Evolutionary conservation across 2,329 filamentous ascomycete species (phyloP).

Genomic region (Diaporthe citri): DNA sequence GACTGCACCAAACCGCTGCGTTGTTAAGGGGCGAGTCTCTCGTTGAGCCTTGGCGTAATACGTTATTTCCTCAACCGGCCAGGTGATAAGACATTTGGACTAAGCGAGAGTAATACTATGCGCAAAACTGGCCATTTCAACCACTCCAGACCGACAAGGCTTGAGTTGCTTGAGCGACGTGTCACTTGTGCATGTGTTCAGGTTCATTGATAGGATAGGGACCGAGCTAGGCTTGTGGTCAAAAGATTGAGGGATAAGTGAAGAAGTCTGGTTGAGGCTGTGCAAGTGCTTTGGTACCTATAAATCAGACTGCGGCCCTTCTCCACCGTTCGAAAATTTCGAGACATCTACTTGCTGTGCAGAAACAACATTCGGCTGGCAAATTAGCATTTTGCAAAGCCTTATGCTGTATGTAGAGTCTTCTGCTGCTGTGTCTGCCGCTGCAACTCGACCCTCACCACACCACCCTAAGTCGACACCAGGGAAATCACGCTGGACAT

Average conservation of each 20-base stretch:
- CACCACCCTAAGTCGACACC: background rate
- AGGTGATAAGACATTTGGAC: background rate
- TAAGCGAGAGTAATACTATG: background rate
- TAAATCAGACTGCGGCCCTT: background rate
- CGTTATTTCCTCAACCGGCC: background rate
- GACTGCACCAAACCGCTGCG: background rate
- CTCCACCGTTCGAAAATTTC: background rate
- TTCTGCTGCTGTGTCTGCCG: background rate
- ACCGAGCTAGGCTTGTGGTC: background rate
- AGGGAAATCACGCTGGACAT: constrained; percentile 44
- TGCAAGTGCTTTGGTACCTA: background rate
- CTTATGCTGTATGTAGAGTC: background rate
- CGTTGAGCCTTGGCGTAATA: constrained; percentile 3
- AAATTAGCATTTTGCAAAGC: background rate
- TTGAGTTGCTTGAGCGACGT: background rate
- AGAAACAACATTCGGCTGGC: too few species aligned
- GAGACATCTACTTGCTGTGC: background rate
- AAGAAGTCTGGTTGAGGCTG: background rate
- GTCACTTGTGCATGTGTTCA: background rate
- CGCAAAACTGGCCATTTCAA: background rate
- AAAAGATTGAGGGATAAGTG: background rate
- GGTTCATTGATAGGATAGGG: background rate
- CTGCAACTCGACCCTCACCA: background rate
- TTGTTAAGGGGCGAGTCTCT: background rate
- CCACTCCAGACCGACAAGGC: background rate